phyloP scores from a whole-genome alignment of 2,329 filamentous ascomycete genomes.

The Penicillium sp. region DNA sequence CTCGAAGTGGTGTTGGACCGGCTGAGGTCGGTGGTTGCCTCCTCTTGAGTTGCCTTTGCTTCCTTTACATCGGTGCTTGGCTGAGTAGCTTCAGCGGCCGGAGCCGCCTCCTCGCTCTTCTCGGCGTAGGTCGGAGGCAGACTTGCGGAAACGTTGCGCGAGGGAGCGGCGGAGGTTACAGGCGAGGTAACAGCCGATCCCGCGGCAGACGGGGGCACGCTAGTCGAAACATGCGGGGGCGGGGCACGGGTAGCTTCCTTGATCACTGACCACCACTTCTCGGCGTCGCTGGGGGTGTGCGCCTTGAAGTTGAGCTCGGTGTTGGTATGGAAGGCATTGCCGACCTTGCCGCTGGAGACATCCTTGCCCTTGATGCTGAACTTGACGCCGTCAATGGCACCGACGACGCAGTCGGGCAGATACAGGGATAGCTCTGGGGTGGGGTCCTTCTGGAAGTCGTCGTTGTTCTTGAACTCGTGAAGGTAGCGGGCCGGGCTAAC shows the following conservation, averaged over 20 bases:
- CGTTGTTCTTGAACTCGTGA: conserved; percentile 94
- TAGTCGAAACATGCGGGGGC: neutral
- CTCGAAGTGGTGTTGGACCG: conserved; percentile 23
- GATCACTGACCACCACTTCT: conserved; percentile 79
- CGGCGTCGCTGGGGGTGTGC: conserved; percentile 69
- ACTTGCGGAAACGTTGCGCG: conserved; percentile 2
- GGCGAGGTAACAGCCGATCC: conserved; percentile 11
- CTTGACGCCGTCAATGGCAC: conserved; percentile 67
- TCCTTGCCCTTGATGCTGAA: conserved; percentile 97
- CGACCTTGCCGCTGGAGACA: conserved; percentile 67
- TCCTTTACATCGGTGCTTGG: conserved; percentile 2
- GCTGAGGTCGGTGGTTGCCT: conserved; percentile 14
- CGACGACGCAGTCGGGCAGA: conserved; percentile 81
- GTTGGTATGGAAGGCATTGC: conserved; percentile 71
- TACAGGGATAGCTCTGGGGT: conserved; percentile 84
- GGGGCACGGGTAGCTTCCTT: conserved; percentile 28
- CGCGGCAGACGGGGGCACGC: conserved; percentile 8
- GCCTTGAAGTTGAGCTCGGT: conserved; percentile 86
- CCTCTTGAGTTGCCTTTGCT: neutral
- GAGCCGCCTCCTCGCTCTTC: conserved; percentile 10
- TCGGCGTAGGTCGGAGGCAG: conserved; percentile 27
- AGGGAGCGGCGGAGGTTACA: conserved; percentile 9
- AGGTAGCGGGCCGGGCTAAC: conserved; percentile 82
- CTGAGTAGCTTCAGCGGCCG: neutral
- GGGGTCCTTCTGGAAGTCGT: conserved; percentile 56